Evolutionary conservation across 352 stramenopile species (phyloP), one percentile per base, ranked within the genome.

Genomic region (Phytopythium helicoides): DNA sequence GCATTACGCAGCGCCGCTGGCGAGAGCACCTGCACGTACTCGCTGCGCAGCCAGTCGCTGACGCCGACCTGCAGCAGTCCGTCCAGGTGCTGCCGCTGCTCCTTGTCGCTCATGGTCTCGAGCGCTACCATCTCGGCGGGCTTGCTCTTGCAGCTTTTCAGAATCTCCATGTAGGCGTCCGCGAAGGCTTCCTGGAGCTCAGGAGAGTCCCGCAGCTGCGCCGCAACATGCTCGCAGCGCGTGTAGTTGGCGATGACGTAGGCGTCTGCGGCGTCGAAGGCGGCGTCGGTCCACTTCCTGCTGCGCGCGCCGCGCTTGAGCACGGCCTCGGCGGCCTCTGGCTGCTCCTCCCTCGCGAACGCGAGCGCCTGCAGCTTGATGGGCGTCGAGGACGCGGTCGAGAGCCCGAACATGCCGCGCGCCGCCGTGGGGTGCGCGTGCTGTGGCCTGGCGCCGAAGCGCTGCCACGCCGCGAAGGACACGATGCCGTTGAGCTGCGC

Each of bases 401-500:
- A 47, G 18, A 76, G 51, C 21, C 60, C 60, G 54, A 92, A 88
- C 51, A 89, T 76, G 1, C 55, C 68, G n/a, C 85, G 85, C 42
- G 85, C 85, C 8, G 79, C 69, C n/a, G 80, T 78, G 25, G 85
- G 85, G 37, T 94, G 85, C 21, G 78, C 87, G 58, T 92, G 81
- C 42, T 73, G 35, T 31, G 81, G 85, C 22, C 68, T 28, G 37
- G 48, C 64, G 15, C 55, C 28, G 45, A 94, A 92, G 25, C 67
- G 74, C 51, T 76, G 76, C 74, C 80, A 90, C 56, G 73, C 87
- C 11, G 71, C 60, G 62, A 87, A 94, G 37, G 80, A 92, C 37
- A 92, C 82, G 47, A 92, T 87, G 37, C 80, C 85, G 40, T 94
- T 94, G 48, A 94, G 79, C 58, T 94, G 85, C 25, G 82, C 85